Conservation (phyloP, 108 stramenopile genomes). For the Nitzschia sp. region DNA sequence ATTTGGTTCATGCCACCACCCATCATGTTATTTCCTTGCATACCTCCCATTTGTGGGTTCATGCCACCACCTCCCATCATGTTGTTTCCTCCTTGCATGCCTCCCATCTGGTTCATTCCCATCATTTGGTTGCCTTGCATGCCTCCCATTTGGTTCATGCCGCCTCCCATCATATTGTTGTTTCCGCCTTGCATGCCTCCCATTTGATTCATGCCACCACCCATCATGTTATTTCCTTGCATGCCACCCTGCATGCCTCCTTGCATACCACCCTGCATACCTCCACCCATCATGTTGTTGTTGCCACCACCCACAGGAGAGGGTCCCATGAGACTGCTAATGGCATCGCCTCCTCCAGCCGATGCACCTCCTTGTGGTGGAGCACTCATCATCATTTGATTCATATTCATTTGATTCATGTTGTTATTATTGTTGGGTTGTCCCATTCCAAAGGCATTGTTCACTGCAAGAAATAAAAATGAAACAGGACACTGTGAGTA, state of each 20-base stretch:
- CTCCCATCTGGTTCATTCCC: conserved; percentile 14
- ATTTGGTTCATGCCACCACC: conserved; percentile 10
- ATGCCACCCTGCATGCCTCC: conserved; percentile 21
- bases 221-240: conserved; percentile 20
- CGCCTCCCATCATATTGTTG: conserved; percentile 16
- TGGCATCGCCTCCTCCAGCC: conserved; percentile 51
- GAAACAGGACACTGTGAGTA: too few relatives aligned
- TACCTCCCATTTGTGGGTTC: conserved; percentile 22
- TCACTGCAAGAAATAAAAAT: too few relatives aligned
- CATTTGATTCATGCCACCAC: conserved; percentile 19
- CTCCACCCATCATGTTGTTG: conserved; percentile 27
- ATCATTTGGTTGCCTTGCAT: conserved; percentile 23
- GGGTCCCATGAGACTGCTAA: conserved; percentile 51
- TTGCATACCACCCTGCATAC: conserved; percentile 17
- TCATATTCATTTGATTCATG: not conserved
- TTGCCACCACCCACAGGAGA: conserved; percentile 6
- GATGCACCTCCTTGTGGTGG: conserved; percentile 14
- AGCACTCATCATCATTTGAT: conserved; percentile 1
- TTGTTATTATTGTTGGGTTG: not conserved
- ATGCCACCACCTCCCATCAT: too few relatives aligned
- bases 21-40: conserved; percentile 15
- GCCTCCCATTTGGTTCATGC: conserved; percentile 11
- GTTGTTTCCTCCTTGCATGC: conserved; percentile 26
- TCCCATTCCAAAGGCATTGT: not conserved
- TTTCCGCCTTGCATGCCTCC: conserved; percentile 30